Base-by-base conservation (phyloP, 2,329 filamentous ascomycete species). In the Colletotrichum navitas region DNA sequence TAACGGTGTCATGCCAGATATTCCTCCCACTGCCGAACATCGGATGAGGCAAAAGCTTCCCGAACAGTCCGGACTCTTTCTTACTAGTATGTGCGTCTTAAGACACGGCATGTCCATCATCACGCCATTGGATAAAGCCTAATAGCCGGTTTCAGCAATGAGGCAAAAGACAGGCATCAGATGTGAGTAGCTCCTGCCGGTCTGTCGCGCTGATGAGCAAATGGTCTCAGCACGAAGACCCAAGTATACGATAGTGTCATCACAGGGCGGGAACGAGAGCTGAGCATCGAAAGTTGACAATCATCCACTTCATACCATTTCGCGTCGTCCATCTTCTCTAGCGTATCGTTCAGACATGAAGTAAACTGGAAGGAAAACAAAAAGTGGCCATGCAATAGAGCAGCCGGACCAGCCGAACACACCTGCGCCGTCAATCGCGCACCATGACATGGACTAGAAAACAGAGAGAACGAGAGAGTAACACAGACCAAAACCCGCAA, bases 361-460 rank as follows among this genome's bases (percentile, higher is more conserved):
- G 47, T 29, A 61, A 60, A 36, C 24, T 10, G 8, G 21, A 55
- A 32, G 16, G 39, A 41, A 47, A 43, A n/a, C n/a, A n/a, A 49
- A 43, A 52, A 58, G 34, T 39, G 45, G 58, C 66, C 56, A 66
- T 66, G 54, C 51, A 73, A 56, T 45, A 62, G 66, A 71, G 71
- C 74, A 70, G 61, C 74, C 74, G 75, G 76, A 76, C 76, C 75
- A 76, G 75, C 76, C 75, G 74, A 76, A 73, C 58, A 68, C 58
- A 66, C 55, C 56, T 47, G 59, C 69, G 65, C 65, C 45, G 65
- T 64, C 69, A 51, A 51, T 68, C 34, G 29, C 58, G 65, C 69
- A 64, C 64, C 34, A 63, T 52, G 68, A 68, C 69, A 34, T 71
- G 45, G 65, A 63, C 65, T 47, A 41, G 47, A 59, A 63, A 63